Evolutionary conservation across 306 rosid species (phyloP).

Genomic region (Carpinus viminea): DNA sequence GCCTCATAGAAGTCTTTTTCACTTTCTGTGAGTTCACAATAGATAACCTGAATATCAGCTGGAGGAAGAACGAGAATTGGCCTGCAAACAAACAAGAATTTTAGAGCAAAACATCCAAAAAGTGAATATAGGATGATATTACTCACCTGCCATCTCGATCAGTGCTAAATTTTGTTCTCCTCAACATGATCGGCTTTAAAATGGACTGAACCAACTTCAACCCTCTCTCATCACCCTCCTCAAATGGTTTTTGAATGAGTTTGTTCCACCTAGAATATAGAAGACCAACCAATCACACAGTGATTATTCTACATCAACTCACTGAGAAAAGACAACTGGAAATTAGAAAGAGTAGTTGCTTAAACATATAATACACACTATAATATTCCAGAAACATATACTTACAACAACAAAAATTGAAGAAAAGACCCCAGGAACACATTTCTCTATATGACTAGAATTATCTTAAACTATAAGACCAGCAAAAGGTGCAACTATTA

Average conservation of each 20-base stretch:
- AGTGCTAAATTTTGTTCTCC: slow-evolving; percentile 90
- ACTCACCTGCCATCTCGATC: slow-evolving; percentile 88
- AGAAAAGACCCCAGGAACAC: neutral
- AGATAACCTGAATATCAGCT: slow-evolving; percentile 79
- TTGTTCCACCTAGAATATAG: slow-evolving; percentile 89
- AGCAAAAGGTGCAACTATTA: neutral
- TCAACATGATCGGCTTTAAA: slow-evolving; percentile 87
- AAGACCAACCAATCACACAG: slow-evolving; percentile 26
- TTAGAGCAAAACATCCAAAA: slow-evolving; percentile 24
- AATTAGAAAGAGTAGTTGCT: neutral
- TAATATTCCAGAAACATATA: no score
- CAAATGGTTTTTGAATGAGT: slow-evolving; percentile 93
- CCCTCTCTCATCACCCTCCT: slow-evolving; percentile 94
- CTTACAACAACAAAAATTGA: no score
- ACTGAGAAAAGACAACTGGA: neutral
- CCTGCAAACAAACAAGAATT: slow-evolving; percentile 53
- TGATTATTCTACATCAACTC: slow-evolving; percentile 25
- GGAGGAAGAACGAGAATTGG: slow-evolving; percentile 95
- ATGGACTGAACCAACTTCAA: slow-evolving; percentile 87
- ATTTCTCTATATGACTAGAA: neutral
- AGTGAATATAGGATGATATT: slow-evolving; percentile 22
- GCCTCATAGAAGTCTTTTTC: slow-evolving; percentile 94
- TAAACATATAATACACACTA: neutral
- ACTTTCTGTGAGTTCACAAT: slow-evolving; percentile 87
- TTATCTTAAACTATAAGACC: neutral